Conservation (phyloP, 176 grass and related monocot genomes). For the Musa troglodytarum region DNA sequence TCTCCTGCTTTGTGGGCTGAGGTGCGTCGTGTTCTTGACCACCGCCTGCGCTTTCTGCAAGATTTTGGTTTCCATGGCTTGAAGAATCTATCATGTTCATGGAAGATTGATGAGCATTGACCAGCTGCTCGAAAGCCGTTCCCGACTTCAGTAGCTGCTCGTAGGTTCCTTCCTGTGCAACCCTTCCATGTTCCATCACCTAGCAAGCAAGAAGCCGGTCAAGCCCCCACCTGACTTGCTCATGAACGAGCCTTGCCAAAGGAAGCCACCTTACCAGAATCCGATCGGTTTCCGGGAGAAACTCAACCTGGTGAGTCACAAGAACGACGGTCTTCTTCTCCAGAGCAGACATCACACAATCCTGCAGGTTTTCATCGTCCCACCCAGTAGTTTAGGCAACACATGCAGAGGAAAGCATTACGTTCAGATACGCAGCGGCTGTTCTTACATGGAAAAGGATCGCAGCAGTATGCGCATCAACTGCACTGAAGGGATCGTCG, state of each 20-base stretch:
- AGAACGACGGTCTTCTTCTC: conserved; percentile 76
- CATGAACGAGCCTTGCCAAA: background rate
- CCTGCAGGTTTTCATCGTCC: conserved; percentile 38
- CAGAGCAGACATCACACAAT: conserved; percentile 91
- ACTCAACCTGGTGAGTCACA: conserved; percentile 93
- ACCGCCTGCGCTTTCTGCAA: conserved; percentile 13
- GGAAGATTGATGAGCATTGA: conserved; percentile 68
- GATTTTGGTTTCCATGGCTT: conserved; percentile 23
- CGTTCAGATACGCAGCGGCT: background rate
- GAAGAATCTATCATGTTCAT: conserved; percentile 48
- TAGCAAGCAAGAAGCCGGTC: conserved; percentile 19
- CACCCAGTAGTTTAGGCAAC: background rate
- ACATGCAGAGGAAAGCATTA: no score
- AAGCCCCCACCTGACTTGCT: no score
- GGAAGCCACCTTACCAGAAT: conserved; percentile 52
- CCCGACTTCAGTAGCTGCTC: conserved; percentile 52
- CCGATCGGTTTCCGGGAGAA: conserved; percentile 49
- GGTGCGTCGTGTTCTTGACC: conserved; percentile 13
- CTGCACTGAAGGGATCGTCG: conserved; percentile 88
- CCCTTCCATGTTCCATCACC: conserved; percentile 68
- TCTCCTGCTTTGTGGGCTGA: conserved; percentile 21
- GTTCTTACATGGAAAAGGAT: conserved; percentile 83
- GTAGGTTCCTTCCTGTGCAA: conserved; percentile 67
- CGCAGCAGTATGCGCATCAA: conserved; percentile 74
- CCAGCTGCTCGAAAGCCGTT: conserved; percentile 69